Evolutionary conservation across 192 early-diverging fungal genomes (phyloP).

Genomic region (Entomortierella parvispora): DNA sequence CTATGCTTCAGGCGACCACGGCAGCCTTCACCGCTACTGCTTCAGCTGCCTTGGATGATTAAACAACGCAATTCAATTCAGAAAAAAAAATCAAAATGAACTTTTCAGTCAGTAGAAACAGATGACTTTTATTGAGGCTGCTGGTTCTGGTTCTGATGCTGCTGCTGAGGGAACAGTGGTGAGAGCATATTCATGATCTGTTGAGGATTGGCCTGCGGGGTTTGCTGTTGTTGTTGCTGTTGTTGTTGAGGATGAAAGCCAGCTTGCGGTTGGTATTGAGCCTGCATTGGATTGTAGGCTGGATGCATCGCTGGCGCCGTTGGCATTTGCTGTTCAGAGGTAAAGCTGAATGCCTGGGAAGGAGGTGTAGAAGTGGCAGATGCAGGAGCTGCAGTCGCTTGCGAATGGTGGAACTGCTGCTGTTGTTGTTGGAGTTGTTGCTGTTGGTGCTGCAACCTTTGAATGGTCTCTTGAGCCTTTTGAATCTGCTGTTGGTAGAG

Average conservation of each 20-base stretch:
- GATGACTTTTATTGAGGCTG: slow-evolving; percentile 8
- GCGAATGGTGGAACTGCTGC: not conserved
- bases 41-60: too few relatives aligned
- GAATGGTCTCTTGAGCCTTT: slow-evolving; percentile 43
- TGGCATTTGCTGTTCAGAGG: too few relatives aligned
- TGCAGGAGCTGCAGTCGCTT: slow-evolving; percentile 1
- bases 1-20: too few relatives aligned
- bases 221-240: slow-evolving; percentile 10
- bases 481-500: slow-evolving; percentile 46
- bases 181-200: slow-evolving; percentile 23
- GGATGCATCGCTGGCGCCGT: slow-evolving; percentile 1
- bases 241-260: slow-evolving; percentile 11
- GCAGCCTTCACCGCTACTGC: too few relatives aligned
- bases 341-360: not conserved
- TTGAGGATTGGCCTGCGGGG: slow-evolving; percentile 5
- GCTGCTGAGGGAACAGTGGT: slow-evolving; percentile 27
- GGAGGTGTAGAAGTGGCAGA: slow-evolving; percentile 9
- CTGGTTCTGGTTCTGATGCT: slow-evolving; percentile 11
- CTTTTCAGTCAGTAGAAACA: too few relatives aligned
- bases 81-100: not conserved
- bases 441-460: slow-evolving; percentile 41
- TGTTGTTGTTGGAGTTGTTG: slow-evolving; percentile 30
- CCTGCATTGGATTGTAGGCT: slow-evolving; percentile 13
- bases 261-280: slow-evolving; percentile 17
- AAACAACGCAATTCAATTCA: not conserved